These are phyloP conservation scores for Vaccinium corymbosum DNA, from an alignment of 148 eudicot genomes.

Conservation along the genomic window DNA sequence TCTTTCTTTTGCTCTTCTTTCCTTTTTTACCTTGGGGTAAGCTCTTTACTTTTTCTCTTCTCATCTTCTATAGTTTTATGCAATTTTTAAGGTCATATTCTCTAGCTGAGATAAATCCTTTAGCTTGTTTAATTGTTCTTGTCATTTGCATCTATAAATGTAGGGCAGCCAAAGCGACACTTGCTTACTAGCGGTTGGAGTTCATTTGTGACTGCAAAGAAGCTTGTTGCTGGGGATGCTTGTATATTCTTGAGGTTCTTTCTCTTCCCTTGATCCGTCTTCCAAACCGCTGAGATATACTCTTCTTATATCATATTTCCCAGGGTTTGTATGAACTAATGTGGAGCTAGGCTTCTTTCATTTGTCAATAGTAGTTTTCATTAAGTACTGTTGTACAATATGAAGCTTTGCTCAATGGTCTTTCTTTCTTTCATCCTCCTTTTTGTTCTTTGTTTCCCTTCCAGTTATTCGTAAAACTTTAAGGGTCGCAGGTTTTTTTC, in stretches of 20 bases:
- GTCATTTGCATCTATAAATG: not conserved
- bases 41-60: not conserved
- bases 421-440: not conserved
- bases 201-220: conserved; percentile 18
- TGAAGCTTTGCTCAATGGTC: not conserved
- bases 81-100: not conserved
- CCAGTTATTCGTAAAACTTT: not conserved
- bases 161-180: conserved; percentile 27
- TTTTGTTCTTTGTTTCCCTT: not conserved
- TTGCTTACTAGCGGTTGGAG: conserved; percentile 27
- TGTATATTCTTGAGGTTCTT: conserved; percentile 25
- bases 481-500: not conserved
- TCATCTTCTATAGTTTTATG: not conserved
- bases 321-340: not conserved
- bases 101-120: not conserved
- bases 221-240: conserved; percentile 23
- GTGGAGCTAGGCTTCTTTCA: not conserved
- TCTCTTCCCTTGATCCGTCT: conserved; percentile 4
- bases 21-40: not conserved
- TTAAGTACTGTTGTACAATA: not conserved
- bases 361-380: not conserved
- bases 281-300: not conserved
- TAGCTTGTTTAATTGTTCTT: not conserved
- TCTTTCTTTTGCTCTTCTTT: not conserved
- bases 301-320: not conserved